Evolutionary conservation across 805 yeast species (phyloP), one percentile per base, ranked within the genome.

Genomic region (Candida verbasci): DNA sequence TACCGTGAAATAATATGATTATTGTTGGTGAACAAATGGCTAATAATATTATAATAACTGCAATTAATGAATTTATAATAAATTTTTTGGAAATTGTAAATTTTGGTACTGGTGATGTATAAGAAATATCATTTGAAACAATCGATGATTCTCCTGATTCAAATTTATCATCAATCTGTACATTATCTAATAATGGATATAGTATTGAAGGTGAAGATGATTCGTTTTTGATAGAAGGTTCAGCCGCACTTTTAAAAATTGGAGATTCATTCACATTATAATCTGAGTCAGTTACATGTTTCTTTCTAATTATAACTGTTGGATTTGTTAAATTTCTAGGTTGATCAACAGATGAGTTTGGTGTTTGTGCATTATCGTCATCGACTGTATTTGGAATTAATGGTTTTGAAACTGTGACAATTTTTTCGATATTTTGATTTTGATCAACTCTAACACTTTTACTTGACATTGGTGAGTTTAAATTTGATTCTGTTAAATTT

Each of bases 1-100:
- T 58, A 0, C 72, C 73, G 24, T 53, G 45, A 1, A 60, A 43
- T 17, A 56, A 50, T 2, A 58, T 44, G 2, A 58, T 45, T 1
- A 50, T 40, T 3, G 49, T 33, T 1, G 61, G 60, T 16, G 55
- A 33, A 29, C 53, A 50, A 9, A 43, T 47, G 9, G 40, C 41
- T 16, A 50, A 12, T 10, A 50, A 29, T 6, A 49, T 4, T 3
- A 51, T 4, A 5, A 51, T 39, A 6, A 47, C 5, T 9, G 12
- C 18, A 8, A 30, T 26, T 12, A 39, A 29, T 16, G 17, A 22
- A 6, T 17, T n/a, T n/a, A 28, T 14, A 16, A 38, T 27, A 2
- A 23, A 23, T 29, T 21, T 15, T 32, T 29, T 25, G 11, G 7
- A 3, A 25, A 14, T 24, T 8, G 10, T 12, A 23, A 24, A 17